Conservation (phyloP, 1,284 basidiomycete genomes). For the Golubevia pallescens region DNA sequence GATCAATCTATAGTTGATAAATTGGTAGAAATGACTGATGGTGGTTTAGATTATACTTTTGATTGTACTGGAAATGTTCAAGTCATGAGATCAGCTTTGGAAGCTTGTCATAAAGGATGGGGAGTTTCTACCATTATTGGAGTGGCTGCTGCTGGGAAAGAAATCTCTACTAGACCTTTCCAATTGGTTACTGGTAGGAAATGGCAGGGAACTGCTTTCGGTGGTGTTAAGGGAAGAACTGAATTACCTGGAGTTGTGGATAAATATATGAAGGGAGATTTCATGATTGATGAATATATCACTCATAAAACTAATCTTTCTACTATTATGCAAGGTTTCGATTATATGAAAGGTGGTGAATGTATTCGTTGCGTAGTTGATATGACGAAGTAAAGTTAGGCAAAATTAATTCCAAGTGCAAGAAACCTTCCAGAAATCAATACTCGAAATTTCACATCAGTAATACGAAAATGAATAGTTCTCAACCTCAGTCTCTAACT, state of each 20-base stretch:
- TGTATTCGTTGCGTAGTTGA: slow-evolving; percentile 85
- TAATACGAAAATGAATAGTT: too few species aligned
- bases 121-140: slow-evolving; percentile 59
- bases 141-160: slow-evolving; percentile 59
- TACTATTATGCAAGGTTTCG: slow-evolving; percentile 86
- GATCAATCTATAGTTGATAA: slow-evolving; percentile 80
- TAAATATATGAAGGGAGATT: slow-evolving; percentile 42
- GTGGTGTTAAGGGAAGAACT: slow-evolving; percentile 87
- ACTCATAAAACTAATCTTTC: slow-evolving; percentile 68
- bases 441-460: too few species aligned
- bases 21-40: slow-evolving; percentile 91
- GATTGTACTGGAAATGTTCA: slow-evolving; percentile 64
- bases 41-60: slow-evolving; percentile 93
- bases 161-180: slow-evolving; percentile 61
- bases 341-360: slow-evolving; percentile 90
- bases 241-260: slow-evolving; percentile 59
- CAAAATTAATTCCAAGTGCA: too few species aligned
- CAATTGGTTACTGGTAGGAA: slow-evolving; percentile 85
- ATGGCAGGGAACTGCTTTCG: slow-evolving; percentile 95
- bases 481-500: too few species aligned
- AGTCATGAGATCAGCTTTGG: slow-evolving; percentile 60
- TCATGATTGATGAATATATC: slow-evolving; percentile 58
- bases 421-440: too few species aligned
- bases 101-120: slow-evolving; percentile 56
- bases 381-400: slow-evolving; percentile 29